These are phyloP conservation scores for Boletus vinaceobasis DNA, from an alignment of 768 basidiomycete species.

Conservation along the genomic window DNA sequence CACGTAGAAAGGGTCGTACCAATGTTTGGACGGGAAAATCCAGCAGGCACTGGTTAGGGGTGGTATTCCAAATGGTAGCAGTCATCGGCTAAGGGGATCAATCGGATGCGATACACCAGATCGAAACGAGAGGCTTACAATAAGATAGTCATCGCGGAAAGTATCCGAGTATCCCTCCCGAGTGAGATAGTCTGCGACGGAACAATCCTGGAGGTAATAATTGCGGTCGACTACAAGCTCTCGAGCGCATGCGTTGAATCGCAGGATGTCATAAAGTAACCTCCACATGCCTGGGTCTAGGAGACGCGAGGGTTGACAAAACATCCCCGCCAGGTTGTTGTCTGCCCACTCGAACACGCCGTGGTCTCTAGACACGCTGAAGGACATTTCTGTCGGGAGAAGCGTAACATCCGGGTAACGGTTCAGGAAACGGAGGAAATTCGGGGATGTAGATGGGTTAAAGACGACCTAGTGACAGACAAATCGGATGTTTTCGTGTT, in stretches of 20 bases:
- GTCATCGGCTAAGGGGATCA: conserved; percentile 60
- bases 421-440: conserved; percentile 68
- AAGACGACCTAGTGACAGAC: conserved; percentile 56
- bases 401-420: conserved; percentile 46
- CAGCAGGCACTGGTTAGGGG: conserved; percentile 62
- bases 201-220: conserved; percentile 29
- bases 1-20: conserved; percentile 29
- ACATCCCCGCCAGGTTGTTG: conserved; percentile 55
- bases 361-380: conserved; percentile 67
- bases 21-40: conserved; percentile 71
- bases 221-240: conserved; percentile 37
- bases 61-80: conserved; percentile 77
- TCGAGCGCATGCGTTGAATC: conserved; percentile 70
- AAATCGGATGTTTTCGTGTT: not conserved
- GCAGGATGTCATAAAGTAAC: conserved; percentile 64
- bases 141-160: conserved; percentile 72
- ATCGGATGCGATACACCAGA: not conserved
- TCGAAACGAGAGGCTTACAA: conserved; percentile 42
- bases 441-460: conserved; percentile 75
- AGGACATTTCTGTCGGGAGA: conserved; percentile 70
- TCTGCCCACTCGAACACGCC: conserved; percentile 73
- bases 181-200: conserved; percentile 55
- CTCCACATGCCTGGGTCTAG: conserved; percentile 68
- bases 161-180: conserved; percentile 63
- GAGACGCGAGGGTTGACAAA: conserved; percentile 62